These are phyloP conservation scores for Sclerotiophoma versabilis DNA, from an alignment of 2,329 filamentous ascomycete genomes.

Conservation along the genomic window DNA sequence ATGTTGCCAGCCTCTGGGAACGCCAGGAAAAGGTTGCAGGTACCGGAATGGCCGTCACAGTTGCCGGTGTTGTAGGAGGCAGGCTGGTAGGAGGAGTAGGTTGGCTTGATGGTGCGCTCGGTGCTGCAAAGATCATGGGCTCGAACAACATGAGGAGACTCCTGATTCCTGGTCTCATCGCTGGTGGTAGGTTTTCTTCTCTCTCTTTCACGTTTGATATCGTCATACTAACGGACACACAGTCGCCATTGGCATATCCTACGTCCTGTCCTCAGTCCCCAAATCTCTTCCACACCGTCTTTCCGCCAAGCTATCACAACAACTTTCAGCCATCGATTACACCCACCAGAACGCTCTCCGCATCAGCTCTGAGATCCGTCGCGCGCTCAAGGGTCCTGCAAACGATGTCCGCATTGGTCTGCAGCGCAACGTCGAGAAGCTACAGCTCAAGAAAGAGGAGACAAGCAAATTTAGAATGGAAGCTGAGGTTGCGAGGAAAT, in stretches of 20 bases:
- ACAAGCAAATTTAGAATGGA: slow-evolving; percentile 82
- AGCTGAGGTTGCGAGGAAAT: slow-evolving; percentile 86
- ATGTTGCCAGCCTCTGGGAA: slow-evolving; percentile 81
- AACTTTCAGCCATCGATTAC: slow-evolving; percentile 86
- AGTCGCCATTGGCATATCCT: slow-evolving; percentile 79
- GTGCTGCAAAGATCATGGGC: slow-evolving; percentile 80
- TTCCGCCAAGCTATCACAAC: slow-evolving; percentile 80
- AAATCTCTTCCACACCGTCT: slow-evolving; percentile 86
- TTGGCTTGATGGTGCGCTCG: slow-evolving; percentile 88
- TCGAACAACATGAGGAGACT: slow-evolving; percentile 81
- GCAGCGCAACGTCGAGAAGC: slow-evolving; percentile 83
- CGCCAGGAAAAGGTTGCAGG: slow-evolving; percentile 93
- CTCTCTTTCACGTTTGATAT: neutral
- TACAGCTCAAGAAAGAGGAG: slow-evolving; percentile 79
- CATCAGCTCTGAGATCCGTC: slow-evolving; percentile 84
- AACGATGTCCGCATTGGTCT: slow-evolving; percentile 85
- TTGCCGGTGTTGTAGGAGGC: slow-evolving; percentile 84
- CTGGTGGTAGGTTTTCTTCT: slow-evolving; percentile 70
- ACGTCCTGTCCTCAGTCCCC: slow-evolving; percentile 86
- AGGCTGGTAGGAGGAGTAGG: slow-evolving; percentile 82
- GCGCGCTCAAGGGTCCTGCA: slow-evolving; percentile 85
- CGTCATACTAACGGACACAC: slow-evolving; percentile 17
- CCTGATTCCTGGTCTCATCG: slow-evolving; percentile 78
- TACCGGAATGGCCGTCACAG: slow-evolving; percentile 91
- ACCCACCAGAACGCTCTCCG: slow-evolving; percentile 86